Percentiles rank a stretch among this genome's conserved stretches.
Evolutionary conservation across 257 asterid species (phyloP).

Genomic region (Solanum tarapatanum): DNA sequence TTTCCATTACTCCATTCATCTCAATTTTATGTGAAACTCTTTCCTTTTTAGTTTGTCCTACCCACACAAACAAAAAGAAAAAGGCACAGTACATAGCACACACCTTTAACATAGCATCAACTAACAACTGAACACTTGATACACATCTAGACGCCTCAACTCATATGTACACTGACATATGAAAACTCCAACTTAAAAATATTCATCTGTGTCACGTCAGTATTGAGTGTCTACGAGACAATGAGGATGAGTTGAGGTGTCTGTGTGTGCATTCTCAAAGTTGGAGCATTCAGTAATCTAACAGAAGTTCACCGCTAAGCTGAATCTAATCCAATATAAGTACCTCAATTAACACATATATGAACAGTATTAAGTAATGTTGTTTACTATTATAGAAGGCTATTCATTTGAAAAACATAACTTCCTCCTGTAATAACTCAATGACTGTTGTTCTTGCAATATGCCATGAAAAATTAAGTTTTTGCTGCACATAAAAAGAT

Average conservation of each 20-base stretch:
- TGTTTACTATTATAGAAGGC: not conserved
- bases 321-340: not conserved
- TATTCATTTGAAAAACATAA: not conserved
- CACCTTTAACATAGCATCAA: too few species aligned
- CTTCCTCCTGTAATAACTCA: not conserved
- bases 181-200: not conserved
- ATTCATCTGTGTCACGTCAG: not conserved
- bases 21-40: too few species aligned
- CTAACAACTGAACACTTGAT: not conserved
- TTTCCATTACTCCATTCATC: too few species aligned
- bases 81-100: too few species aligned
- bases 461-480: too few species aligned
- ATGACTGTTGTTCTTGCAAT: not conserved
- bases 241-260: not conserved
- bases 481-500: not conserved
- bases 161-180: not conserved
- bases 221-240: not conserved
- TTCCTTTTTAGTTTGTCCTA: too few species aligned
- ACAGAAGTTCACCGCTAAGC: not conserved
- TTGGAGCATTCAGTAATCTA: not conserved
- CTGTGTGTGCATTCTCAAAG: not conserved
- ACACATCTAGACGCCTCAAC: not conserved
- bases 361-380: not conserved
- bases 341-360: not conserved
- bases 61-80: too few species aligned